Evolutionary conservation across 1,139 yeast species (phyloP), one percentile per base, ranked within the genome.

Genomic region (Saccharomycopsis hybrid): DNA sequence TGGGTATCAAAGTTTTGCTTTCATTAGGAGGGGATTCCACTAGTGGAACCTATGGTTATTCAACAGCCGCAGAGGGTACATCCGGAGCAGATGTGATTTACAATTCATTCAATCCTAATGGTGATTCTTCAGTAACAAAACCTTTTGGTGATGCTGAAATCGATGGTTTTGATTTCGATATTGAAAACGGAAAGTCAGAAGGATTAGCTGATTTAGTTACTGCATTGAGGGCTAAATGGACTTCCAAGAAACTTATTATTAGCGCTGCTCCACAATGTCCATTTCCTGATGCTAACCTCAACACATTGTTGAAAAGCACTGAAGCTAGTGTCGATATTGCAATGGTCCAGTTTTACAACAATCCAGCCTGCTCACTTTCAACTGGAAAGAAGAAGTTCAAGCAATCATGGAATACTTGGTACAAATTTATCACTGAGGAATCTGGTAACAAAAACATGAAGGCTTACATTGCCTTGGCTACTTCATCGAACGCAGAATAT

Each of bases 21-120:
- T 43, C 43, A 13, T 37, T 49, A 59, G 97, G 97, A 53, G 97
- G 97, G 54, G 94, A 92, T 46, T 90, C 92, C 55, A 83, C 85
- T 7, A 59, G 74, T 44, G 89, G 90, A n/a, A 56, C 69, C 30
- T 60, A 59, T 48, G 57, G 56, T 2, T 58, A 58, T 25, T 7
- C 40, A 7, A 40, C 43, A 13, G 60, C 55, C 30, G 29, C 46
- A 4, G 52, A 59, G 11, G 62, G 57, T 25, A 43, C 27, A 7
- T 44, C 38, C 3, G 58, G 55, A 39, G 63, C 62, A 8, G 36
- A 66, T 30, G 71, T 78, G 27, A 42, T 37, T 24, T 52, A 50
- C 37, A 44, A 52, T 25, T 49, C 38, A 40, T 52, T 53, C 49
- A 40, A 87, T 55, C 85, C 75, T 43, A 86, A 85, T 45, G 49